Evolutionary conservation across 2,329 filamentous ascomycete species (phyloP), one percentile per base, ranked within the genome.

Genomic region (Teratosphaeria nubilosa): DNA sequence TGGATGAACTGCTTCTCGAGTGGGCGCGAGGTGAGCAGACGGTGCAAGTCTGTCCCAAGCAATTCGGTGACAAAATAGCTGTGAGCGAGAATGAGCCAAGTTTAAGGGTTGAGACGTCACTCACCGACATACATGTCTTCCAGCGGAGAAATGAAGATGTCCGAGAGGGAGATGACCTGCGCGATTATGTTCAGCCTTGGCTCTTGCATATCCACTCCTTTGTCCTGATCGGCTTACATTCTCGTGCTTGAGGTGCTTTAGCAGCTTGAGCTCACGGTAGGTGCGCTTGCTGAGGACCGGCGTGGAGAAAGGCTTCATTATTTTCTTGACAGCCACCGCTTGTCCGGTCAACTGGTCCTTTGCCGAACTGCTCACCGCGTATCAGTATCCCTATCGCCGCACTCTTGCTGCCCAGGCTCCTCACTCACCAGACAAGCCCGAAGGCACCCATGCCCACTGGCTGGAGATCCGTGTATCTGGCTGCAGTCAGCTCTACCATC

Each of bases 261-360:
- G 80, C 63, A 99, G 83, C 80, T 97, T 99, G 72, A 99, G 79
- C 76, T 99, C 94, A 71, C 94, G 86, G 75, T 99, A 99, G 65
- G 94, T 99, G 72, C 94, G 85, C 81, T 99, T 99, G 59, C 94
- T 94, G 53, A 99, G 82, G 59, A 99, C 94, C 1, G 94, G 91
- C n/a, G 94, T 99, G 81, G 91, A 96, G 78, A 99, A 99, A 10
- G 94, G 94, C 81, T 97, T 99, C 92, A 99, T 97, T 72, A 99
- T 99, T 84, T 99, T 99, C 84, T 99, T 99, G 73, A 99, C 91
- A 60, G 94, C 94, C 62, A 99, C 94, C 76, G 91, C 91, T 76
- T 96, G 91, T 74, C 84, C 89, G 60, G 94, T 97, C 76, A 99
- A 90, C 79, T 97, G 91, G 75, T 99, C 94, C 77, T 91, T 92